phyloP scores from a whole-genome alignment of 2,329 filamentous ascomycete species.

The Fusarium burgessii region DNA sequence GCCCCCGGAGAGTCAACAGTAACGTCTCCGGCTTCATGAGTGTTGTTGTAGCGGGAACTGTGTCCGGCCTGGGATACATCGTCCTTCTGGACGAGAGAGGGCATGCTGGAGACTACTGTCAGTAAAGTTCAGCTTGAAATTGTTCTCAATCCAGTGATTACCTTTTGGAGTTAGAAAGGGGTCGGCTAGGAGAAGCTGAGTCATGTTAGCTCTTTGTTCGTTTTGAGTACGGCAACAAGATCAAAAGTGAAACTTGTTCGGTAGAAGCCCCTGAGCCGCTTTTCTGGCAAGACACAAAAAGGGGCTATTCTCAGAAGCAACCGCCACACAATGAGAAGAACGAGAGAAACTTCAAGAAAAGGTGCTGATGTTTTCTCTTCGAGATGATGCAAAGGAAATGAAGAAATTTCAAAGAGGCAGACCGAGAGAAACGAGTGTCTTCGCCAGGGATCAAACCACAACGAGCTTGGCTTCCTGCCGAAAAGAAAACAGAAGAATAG shows the following conservation, averaged over 20 bases:
- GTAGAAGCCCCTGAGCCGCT: neutral
- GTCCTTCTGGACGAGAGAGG: neutral
- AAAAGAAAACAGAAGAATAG: neutral
- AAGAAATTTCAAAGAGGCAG: neutral
- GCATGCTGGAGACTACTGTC: slow-evolving; percentile 15
- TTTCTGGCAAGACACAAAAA: neutral
- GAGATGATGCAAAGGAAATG: neutral
- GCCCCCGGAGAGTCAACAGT: neutral
- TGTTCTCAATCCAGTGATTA: neutral
- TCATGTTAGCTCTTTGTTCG: neutral
- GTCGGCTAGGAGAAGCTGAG: neutral
- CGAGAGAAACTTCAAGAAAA: no score
- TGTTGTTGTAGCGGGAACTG: neutral
- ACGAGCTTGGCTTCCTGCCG: neutral
- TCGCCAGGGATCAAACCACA: neutral
- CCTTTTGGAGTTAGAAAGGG: slow-evolving; percentile 23
- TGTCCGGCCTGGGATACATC: neutral
- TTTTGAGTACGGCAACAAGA: neutral
- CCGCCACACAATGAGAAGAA: neutral
- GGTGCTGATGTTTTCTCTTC: neutral
- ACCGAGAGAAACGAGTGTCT: neutral
- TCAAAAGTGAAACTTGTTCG: neutral
- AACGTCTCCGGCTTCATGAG: neutral
- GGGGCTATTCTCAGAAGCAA: neutral
- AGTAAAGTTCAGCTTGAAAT: neutral